These are phyloP conservation scores for Tetrahymena thermophila DNA, from an alignment of 73 alveolate genomes.

Conservation along the genomic window DNA sequence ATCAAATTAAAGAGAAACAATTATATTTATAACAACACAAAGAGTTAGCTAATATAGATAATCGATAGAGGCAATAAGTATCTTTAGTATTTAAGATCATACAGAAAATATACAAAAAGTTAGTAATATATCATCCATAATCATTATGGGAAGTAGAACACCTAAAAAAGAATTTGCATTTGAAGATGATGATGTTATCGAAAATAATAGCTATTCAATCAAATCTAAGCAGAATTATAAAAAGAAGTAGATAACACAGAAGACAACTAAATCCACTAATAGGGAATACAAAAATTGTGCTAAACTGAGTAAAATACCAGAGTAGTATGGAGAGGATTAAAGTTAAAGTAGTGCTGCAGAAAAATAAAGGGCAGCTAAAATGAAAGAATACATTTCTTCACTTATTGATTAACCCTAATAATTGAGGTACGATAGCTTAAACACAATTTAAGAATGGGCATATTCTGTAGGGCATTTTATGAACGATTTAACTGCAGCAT, in stretches of 20 bases:
- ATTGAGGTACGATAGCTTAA: slow-evolving; percentile 33
- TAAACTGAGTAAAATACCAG: neutral
- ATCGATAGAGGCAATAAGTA: too few relatives aligned
- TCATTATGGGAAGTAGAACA: neutral
- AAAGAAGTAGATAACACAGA: neutral
- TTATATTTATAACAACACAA: neutral
- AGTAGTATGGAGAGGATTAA: neutral
- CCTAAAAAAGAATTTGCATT: neutral
- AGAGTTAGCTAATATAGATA: neutral
- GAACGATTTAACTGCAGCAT: slow-evolving; percentile 52
- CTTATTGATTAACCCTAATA: neutral
- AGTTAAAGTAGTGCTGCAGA: neutral
- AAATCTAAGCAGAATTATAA: neutral
- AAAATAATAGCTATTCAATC: neutral
- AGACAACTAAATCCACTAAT: neutral
- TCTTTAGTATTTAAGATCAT: neutral
- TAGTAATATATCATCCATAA: neutral
- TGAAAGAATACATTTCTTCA: neutral
- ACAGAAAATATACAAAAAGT: neutral
- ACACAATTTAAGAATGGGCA: slow-evolving; percentile 45
- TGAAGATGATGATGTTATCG: neutral
- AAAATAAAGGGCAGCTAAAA: neutral
- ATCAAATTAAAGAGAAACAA: neutral
- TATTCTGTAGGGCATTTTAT: slow-evolving; percentile 53
- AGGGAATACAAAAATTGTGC: neutral